These are phyloP conservation scores for Aspergillus arachidicola DNA, from an alignment of 2,329 filamentous ascomycete genomes.

Conservation along the genomic window DNA sequence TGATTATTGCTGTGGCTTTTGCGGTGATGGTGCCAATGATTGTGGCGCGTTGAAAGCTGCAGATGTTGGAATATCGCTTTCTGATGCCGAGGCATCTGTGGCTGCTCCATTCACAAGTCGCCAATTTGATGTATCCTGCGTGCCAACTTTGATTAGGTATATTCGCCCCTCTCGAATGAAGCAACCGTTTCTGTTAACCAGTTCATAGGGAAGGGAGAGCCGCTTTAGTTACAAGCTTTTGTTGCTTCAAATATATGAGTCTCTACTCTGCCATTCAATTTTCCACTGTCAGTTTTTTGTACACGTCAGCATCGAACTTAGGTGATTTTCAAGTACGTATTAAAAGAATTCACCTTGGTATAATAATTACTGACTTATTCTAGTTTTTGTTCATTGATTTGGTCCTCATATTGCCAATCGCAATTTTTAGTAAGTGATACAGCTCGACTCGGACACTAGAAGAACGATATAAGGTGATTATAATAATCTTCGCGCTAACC, in stretches of 20 bases:
- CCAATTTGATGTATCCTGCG: constrained; percentile 94
- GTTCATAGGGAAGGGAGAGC: constrained; percentile 78
- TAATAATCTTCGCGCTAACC: neutral
- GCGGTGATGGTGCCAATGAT: constrained; percentile 95
- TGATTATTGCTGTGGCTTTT: constrained; percentile 94
- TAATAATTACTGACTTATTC: constrained; percentile 2
- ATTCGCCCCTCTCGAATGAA: constrained; percentile 17
- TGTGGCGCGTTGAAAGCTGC: constrained; percentile 96
- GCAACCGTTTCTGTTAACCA: constrained; percentile 18
- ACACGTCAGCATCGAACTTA: constrained; percentile 88
- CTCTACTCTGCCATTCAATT: constrained; percentile 99
- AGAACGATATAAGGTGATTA: neutral
- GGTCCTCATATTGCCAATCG: constrained; percentile 88
- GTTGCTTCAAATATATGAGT: constrained; percentile 99
- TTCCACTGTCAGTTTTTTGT: constrained; percentile 93
- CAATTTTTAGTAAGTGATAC: constrained; percentile 74
- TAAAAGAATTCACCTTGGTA: neutral
- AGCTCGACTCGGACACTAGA: neutral
- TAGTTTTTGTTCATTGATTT: constrained; percentile 94
- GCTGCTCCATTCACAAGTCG: constrained; percentile 97
- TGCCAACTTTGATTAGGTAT: constrained; percentile 84
- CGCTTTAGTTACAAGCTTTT: constrained; percentile 96
- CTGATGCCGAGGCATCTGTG: constrained; percentile 95
- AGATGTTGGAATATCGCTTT: constrained; percentile 95
- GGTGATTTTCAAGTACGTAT: constrained; percentile 81